Base-by-base conservation (phyloP, 306 rosid species). In the Comarum palustre region DNA sequence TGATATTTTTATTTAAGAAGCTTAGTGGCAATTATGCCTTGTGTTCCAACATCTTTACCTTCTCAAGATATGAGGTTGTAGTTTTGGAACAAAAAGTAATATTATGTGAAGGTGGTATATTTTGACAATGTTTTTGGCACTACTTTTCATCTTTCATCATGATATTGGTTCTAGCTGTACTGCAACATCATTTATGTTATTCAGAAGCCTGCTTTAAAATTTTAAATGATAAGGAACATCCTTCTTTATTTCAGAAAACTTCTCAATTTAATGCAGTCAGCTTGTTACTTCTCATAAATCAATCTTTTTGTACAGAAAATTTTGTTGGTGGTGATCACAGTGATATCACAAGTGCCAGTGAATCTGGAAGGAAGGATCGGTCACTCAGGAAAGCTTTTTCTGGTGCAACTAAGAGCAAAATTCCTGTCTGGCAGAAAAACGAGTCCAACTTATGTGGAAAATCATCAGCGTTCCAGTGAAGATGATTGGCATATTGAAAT, bases 401-500 rank as follows among this genome's bases (percentile, higher is more conserved):
- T 66, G 84, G 77, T 73, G 78, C 84, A 46, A 72, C 77, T 24
- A 75, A 24, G 81, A 84, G 80, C 69, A 85, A 81, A 80, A 60
- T 78, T 82, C 92, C 95, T 85, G 75, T 88, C 91, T 70, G 72
- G 59, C 71, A 79, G 86, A 72, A 88, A 86, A 74, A 57, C 77
- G 48, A 54, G 88, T 76, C 86, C 82, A 76, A 82, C 58, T 83
- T 78, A 83, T 78, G 82, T 34, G 66, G 84, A 82, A 36, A 81
- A 79, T 51, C 48, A 73, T 55, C 88, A 73, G 39, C 77, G 71
- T 65, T 71, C 84, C 74, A 87, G 87, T 62, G 79, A 80, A 76
- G 88, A 84, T 78, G 92, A 92, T 81, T 92, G 98, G 90, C 87
- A 75, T 60, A 79, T 90, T 74, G 89, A 90, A 85, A 87, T 92